phyloP scores from a whole-genome alignment of 139 green algal genomes.

The Tetradesmus lagerheimii region DNA sequence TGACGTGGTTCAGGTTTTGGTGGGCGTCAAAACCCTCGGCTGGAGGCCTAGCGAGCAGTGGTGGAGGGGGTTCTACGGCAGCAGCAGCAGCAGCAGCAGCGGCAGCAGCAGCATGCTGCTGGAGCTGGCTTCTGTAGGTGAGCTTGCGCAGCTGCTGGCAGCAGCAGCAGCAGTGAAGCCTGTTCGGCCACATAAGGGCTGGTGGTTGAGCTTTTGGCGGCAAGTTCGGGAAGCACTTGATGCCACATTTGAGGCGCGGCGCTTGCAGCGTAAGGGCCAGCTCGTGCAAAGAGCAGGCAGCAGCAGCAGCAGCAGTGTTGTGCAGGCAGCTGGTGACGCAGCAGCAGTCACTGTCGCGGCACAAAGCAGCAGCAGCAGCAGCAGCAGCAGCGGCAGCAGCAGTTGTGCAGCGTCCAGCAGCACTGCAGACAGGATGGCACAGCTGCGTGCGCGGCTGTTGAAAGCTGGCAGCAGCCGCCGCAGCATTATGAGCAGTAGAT shows the following conservation, averaged over 20 bases:
- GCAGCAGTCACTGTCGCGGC: no score
- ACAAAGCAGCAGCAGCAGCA: background rate
- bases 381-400: background rate
- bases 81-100: background rate
- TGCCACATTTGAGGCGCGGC: background rate
- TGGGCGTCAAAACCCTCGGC: background rate
- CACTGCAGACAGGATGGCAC: background rate
- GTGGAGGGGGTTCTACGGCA: slow-evolving; percentile 9
- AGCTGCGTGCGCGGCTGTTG: background rate
- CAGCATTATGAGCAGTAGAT: background rate
- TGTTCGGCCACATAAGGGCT: background rate
- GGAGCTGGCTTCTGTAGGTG: background rate
- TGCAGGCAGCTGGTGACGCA: no score
- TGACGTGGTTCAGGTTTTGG: background rate
- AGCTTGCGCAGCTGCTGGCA: slow-evolving; percentile 1
- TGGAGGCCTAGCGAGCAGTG: slow-evolving; percentile 19
- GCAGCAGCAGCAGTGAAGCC: background rate
- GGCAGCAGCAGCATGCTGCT: background rate
- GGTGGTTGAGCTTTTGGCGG: background rate
- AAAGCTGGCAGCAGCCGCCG: background rate
- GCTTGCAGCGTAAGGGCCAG: background rate
- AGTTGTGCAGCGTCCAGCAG: background rate
- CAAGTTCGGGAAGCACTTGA: background rate
- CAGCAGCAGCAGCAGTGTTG: background rate
- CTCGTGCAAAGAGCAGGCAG: background rate